These are phyloP conservation scores for Wickerhamomyces bisporus DNA, from an alignment of 805 yeast genomes.

Conservation along the genomic window DNA sequence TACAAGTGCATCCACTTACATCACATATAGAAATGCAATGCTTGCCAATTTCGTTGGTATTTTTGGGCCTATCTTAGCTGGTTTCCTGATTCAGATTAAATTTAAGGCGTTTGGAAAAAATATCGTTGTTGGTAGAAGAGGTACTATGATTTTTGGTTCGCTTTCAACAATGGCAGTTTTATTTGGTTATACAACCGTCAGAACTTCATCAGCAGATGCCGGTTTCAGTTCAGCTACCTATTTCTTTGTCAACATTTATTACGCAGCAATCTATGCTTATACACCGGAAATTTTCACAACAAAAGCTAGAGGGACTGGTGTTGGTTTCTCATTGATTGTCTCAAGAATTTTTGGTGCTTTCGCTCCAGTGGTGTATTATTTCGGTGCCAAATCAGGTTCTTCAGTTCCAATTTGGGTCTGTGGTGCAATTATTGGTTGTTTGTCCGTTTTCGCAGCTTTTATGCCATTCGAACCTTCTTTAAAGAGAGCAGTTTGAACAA, in stretches of 20 bases:
- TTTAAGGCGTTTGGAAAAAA: slow-evolving; percentile 9
- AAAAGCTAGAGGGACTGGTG: slow-evolving; percentile 51
- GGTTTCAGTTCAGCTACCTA: slow-evolving; percentile 45
- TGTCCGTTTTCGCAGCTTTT: slow-evolving; percentile 39
- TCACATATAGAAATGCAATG: slow-evolving; percentile 44
- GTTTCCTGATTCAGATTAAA: slow-evolving; percentile 22
- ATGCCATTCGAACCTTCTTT: slow-evolving; percentile 48
- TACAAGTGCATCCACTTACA: slow-evolving; percentile 34
- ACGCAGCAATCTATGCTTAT: slow-evolving; percentile 58
- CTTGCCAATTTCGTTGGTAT: slow-evolving; percentile 40
- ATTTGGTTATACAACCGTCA: slow-evolving; percentile 59
- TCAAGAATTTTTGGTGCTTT: slow-evolving; percentile 49
- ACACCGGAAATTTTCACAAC: slow-evolving; percentile 62
- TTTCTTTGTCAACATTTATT: slow-evolving; percentile 42
- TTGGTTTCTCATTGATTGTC: slow-evolving; percentile 52
- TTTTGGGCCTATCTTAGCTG: slow-evolving; percentile 47
- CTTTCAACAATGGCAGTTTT: slow-evolving; percentile 50
- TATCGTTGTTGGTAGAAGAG: slow-evolving; percentile 45
- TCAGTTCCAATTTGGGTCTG: slow-evolving; percentile 58
- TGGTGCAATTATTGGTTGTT: slow-evolving; percentile 46
- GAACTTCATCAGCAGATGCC: slow-evolving; percentile 47
- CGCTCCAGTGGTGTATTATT: slow-evolving; percentile 52
- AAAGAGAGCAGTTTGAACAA: slow-evolving; percentile 29
- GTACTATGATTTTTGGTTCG: slow-evolving; percentile 49
- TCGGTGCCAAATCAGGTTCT: slow-evolving; percentile 40